Base-by-base conservation (phyloP, 306 rosid genomes). In the Quercus engelmannii region DNA sequence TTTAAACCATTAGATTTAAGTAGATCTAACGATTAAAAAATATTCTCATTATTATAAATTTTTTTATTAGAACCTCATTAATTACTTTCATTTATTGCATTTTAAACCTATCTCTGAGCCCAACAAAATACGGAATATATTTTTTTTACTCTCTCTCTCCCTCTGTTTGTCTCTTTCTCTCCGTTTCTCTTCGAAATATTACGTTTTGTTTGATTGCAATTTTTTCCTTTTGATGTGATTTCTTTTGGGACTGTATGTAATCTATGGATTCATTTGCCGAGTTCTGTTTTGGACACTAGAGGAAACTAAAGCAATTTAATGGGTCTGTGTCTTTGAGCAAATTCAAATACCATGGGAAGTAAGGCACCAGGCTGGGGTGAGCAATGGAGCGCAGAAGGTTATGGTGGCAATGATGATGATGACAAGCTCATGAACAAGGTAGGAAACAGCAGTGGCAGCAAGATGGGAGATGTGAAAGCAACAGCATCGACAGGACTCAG, bases 351-450 rank as follows among this genome's bases (percentile, higher is more conserved):
- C 18, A 91, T 89, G 94, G 96, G 90, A 43, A 86, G 96, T 90
- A 91, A 89, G 79, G 91, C 88, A 81, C 93, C 96, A 30, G 89
- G 76, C 75, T 92, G 94, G 97, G 87, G 90, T 12, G 96, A 92
- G 20, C 92, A 90, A 68, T 91, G 97, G 94, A 92, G 96, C 64
- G 51, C 76, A 0, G 87, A 84, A 7, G 83, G 79, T 51, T 80
- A 55, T n/a, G 91, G 83, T 0, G 81, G 76, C 0, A 89, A 83
- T 0, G 84, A 28, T 1, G 78, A 89, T 8, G 71, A 61, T 26
- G 83, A 75, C 10, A 80, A 73, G 11, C 11, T 19, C 1, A 38
- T 14, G 18, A 41, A 41, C 43, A 84, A 86, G 75, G 86, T 88
- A 83, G 85, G 86, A 18, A 76, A 79, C 12, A 71, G 89, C 30